A percentile compares a stretch with the other conserved stretches of the same genome.
Conservation (phyloP, 2,329 filamentous ascomycete genomes). For the Fusarium tanahbumbuense region DNA sequence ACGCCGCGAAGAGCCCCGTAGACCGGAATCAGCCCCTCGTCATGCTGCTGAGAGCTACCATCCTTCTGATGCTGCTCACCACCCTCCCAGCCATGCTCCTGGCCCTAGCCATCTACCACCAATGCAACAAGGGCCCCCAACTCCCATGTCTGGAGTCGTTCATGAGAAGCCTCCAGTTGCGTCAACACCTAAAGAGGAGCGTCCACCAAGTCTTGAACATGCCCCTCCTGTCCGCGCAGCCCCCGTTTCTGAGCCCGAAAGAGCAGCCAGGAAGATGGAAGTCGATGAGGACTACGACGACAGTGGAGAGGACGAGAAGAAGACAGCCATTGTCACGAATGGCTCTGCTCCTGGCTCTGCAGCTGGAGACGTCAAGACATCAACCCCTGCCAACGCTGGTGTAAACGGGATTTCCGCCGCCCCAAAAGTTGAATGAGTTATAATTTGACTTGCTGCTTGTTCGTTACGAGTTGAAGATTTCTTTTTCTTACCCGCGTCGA, state of each 20-base stretch:
- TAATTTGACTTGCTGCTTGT: constrained; percentile 19
- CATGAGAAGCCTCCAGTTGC: constrained; percentile 60
- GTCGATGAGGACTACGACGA: constrained; percentile 98
- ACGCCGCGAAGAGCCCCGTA: constrained; percentile 69
- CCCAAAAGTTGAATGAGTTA: constrained; percentile 60
- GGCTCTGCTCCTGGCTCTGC: constrained; percentile 60
- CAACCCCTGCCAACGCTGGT: constrained; percentile 59
- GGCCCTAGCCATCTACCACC: constrained; percentile 67
- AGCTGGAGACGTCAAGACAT: constrained; percentile 64
- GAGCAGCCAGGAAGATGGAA: constrained; percentile 92
- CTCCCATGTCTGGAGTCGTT: constrained; percentile 64
- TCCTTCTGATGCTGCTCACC: constrained; percentile 91
- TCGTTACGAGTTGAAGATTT: constrained; percentile 43
- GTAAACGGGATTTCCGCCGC: constrained; percentile 59
- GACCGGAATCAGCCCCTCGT: constrained; percentile 72
- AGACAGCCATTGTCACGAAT: constrained; percentile 58
- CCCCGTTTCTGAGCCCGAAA: constrained; percentile 75
- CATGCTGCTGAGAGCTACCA: constrained; percentile 84
- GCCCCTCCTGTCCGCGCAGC: constrained; percentile 56
- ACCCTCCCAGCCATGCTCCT: constrained; percentile 68
- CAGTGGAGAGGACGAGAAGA: constrained; percentile 87
- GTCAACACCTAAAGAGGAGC: constrained; percentile 68
- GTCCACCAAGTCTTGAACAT: constrained; percentile 56
- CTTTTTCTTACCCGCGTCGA: constrained; percentile 35
- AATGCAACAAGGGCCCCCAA: constrained; percentile 68